Conservation (phyloP, 2,329 filamentous ascomycete genomes). For the Scytalidium sp. region DNA sequence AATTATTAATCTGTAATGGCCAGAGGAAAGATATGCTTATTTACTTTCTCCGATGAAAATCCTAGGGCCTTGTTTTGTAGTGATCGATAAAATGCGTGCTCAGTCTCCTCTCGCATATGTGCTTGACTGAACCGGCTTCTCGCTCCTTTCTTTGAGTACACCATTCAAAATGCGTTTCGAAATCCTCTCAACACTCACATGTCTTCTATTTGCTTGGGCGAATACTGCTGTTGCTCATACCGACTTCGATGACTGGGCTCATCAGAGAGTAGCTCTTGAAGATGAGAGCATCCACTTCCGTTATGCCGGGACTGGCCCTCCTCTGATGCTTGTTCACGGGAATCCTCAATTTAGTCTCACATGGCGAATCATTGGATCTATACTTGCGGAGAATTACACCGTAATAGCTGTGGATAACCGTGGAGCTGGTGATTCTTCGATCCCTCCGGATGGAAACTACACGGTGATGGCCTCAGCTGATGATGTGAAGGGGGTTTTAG, state of each 20-base stretch:
- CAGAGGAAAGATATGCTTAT: constrained; percentile 49
- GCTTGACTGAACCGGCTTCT: too few species aligned
- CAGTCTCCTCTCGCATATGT: too few species aligned
- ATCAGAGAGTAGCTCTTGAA: constrained; percentile 19
- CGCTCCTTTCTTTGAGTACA: too few species aligned
- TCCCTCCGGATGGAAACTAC: constrained; percentile 37
- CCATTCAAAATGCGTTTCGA: too few species aligned
- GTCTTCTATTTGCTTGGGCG: background rate
- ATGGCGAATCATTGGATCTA: constrained; percentile 25
- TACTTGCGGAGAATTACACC: constrained; percentile 38
- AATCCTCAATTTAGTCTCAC: constrained; percentile 38
- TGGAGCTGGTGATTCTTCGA: constrained; percentile 37
- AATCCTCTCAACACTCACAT: too few species aligned
- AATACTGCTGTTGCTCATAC: background rate
- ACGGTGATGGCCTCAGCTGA: constrained; percentile 36
- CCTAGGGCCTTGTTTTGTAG: too few species aligned
- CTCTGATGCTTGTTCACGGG: constrained; percentile 38
- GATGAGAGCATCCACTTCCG: constrained; percentile 41
- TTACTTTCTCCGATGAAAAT: too few species aligned
- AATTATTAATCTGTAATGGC: too few species aligned
- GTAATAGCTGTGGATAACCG: constrained; percentile 41
- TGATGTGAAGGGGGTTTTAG: constrained; percentile 36
- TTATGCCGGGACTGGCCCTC: constrained; percentile 37
- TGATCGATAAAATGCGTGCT: too few species aligned
- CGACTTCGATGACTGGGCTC: constrained; percentile 11